Evolutionary conservation across 306 rosid species (phyloP).

Genomic region (Purshia tridentata): DNA sequence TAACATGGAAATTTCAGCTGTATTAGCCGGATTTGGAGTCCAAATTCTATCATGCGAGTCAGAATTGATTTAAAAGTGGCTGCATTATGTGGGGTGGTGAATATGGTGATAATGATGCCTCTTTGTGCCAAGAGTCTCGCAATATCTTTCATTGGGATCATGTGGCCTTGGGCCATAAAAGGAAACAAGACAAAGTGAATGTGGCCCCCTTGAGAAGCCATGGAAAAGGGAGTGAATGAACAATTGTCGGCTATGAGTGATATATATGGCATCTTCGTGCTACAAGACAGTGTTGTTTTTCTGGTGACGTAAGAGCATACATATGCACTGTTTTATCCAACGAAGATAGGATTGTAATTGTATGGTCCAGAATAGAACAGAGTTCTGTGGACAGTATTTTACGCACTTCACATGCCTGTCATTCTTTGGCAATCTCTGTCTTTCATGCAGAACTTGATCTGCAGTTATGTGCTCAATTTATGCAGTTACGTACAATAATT

Average conservation of each 20-base stretch:
- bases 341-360: neutral
- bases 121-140: constrained; percentile 33
- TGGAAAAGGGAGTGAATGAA: neutral
- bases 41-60: neutral
- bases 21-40: constrained; percentile 24
- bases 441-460: too few relatives aligned
- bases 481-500: too few relatives aligned
- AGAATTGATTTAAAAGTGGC: constrained; percentile 20
- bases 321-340: neutral
- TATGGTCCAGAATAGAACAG: neutral
- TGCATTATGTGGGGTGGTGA: constrained; percentile 44
- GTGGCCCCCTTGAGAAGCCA: constrained; percentile 5
- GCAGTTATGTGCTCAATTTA: too few relatives aligned
- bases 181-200: constrained; percentile 33
- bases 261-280: neutral
- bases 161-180: constrained; percentile 41
- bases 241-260: neutral
- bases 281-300: neutral
- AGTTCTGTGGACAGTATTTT: neutral
- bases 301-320: constrained; percentile 4
- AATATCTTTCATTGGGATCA: constrained; percentile 45
- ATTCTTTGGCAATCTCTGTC: neutral
- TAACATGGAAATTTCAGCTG: constrained; percentile 19
- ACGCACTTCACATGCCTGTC: neutral
- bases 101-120: constrained; percentile 20